phyloP scores from a whole-genome alignment of 768 basidiomycete genomes.

The Suillus sp. region DNA sequence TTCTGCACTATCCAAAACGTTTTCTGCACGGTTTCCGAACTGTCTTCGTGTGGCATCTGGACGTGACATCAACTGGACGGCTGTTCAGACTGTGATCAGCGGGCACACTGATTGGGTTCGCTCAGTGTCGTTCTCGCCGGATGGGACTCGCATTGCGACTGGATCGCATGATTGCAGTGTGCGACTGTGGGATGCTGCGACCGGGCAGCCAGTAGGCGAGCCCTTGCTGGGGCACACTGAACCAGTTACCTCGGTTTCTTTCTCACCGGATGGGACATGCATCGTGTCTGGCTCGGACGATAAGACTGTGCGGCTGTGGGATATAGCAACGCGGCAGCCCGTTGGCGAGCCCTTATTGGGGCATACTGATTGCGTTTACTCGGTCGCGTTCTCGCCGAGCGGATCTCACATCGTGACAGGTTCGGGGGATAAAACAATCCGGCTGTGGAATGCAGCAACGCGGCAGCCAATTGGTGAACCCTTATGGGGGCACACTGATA shows the following conservation, averaged over 20 bases:
- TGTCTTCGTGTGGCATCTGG: neutral
- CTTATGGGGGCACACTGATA: neutral
- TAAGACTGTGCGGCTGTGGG: neutral
- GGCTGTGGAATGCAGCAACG: neutral
- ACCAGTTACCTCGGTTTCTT: neutral
- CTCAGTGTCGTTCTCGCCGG: neutral
- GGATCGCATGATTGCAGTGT: neutral
- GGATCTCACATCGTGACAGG: neutral
- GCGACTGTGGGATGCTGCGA: neutral
- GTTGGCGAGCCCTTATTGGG: neutral
- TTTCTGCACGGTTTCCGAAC: neutral
- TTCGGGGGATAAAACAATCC: neutral
- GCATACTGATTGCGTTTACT: neutral
- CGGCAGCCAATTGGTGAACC: neutral
- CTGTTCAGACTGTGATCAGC: neutral
- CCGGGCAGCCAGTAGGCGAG: neutral
- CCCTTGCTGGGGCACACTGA: neutral
- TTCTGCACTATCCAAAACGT: neutral
- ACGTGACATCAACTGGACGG: neutral
- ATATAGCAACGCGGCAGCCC: neutral
- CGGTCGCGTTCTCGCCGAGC: neutral
- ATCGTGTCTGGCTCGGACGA: neutral
- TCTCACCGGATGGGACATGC: neutral
- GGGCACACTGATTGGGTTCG: neutral
- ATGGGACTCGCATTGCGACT: conserved; percentile 1